Percentiles rank a stretch among this genome's conserved stretches.
phyloP scores from a whole-genome alignment of 306 rosid genomes.

The Sesbania bispinosa region DNA sequence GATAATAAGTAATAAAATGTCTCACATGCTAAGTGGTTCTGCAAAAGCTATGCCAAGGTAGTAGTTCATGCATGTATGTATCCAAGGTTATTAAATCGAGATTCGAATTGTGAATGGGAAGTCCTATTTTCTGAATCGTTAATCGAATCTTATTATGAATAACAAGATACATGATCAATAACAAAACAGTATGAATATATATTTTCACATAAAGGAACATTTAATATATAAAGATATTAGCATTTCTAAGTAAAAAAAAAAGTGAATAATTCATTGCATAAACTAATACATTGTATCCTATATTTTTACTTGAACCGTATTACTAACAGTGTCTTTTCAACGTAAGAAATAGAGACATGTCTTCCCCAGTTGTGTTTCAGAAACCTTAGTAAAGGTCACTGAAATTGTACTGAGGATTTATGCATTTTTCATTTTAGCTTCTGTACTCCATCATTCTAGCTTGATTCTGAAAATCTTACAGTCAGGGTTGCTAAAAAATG shows the following conservation, averaged over 20 bases:
- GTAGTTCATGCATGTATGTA: too few relatives aligned
- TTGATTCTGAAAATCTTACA: background rate
- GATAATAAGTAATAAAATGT: background rate
- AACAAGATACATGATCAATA: too few relatives aligned
- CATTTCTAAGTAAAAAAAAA: too few relatives aligned
- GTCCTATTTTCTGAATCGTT: too few relatives aligned
- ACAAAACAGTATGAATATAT: too few relatives aligned
- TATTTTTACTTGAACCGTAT: background rate
- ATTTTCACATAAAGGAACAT: too few relatives aligned
- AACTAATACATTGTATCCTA: background rate
- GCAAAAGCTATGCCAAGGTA: background rate
- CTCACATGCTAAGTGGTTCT: slow-evolving; percentile 1
- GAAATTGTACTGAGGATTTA: background rate
- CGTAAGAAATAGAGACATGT: background rate
- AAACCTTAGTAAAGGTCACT: background rate
- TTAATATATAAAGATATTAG: too few relatives aligned
- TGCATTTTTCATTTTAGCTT: background rate
- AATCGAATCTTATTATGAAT: too few relatives aligned
- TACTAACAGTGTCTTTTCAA: background rate
- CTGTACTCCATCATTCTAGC: background rate
- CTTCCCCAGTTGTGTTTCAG: background rate
- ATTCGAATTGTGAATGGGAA: too few relatives aligned
- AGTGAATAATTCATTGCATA: too few relatives aligned
- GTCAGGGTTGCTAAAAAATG: background rate
- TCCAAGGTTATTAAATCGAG: too few relatives aligned